Base-by-base conservation (phyloP, 805 yeast species). In the Wickerhamiella australiensis region DNA sequence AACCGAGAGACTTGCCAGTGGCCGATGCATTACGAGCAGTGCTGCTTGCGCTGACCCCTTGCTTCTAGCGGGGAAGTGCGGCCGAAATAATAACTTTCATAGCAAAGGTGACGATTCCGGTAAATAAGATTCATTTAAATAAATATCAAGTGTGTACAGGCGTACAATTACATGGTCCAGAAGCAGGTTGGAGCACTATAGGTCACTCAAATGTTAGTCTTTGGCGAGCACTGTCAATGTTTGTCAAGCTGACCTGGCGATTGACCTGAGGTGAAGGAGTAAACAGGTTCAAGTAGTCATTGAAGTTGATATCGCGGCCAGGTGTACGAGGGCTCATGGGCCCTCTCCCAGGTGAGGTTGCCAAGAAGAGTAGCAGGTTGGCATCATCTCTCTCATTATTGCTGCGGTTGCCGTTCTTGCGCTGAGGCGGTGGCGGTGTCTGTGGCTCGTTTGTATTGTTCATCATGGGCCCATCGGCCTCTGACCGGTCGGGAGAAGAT, bases 281-380 rank as follows among this genome's bases (percentile, higher is more conserved):
- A 61, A 80, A 80, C 54, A 82, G 72, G 60, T 85, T 82, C 35
- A 85, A 82, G 61, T 83, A 85, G 61, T 85, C 95, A 60, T 78
- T 80, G 79, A 85, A 77, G 63, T 85, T 84, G 67, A 85, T 84
- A 44, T 61, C 67, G 21, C 66, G 68, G 15, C 57, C 61, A 26
- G 71, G 62, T 37, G 67, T 56, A 54, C 61, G 59, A 35, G 68
- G 60, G 54, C 68, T 52, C 49, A 59, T 60, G 36, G 68, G 59
- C 53, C 68, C 53, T 49, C 62, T 63, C 7, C 77, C 76, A 1
- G 95, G 95, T 7, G 92, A 82, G 5, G 88, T 82, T 1, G 95
- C 94, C 56, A 85, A 68, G 63, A 77, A 85, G 77, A 85, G 75
- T 53, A 85, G 71, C 53, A 85, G 66, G 61, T 82, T 90, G 1